These are phyloP conservation scores for Phytophthora syringae DNA, from an alignment of 352 stramenopile genomes.

Conservation along the genomic window DNA sequence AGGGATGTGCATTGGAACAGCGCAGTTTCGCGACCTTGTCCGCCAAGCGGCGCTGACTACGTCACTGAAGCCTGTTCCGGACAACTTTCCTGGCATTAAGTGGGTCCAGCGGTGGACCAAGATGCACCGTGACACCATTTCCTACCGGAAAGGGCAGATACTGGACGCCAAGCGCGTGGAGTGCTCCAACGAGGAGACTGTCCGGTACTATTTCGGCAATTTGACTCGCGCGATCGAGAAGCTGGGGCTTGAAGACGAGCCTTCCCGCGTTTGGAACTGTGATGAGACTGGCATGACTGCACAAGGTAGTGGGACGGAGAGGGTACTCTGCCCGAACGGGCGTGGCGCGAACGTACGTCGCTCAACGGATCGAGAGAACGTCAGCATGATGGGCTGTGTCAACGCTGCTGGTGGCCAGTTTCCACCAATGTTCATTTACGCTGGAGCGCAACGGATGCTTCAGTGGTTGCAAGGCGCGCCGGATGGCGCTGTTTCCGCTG, in stretches of 20 bases:
- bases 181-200: slow-evolving; percentile 2
- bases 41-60: slow-evolving; percentile 3
- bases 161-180: slow-evolving; percentile 5
- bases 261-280: slow-evolving; percentile 8
- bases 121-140: not conserved
- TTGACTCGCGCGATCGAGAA: not conserved
- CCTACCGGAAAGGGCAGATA: slow-evolving; percentile 4
- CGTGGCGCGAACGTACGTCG: not conserved
- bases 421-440: slow-evolving; percentile 9
- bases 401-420: not conserved
- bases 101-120: slow-evolving; percentile 1
- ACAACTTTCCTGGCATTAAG: slow-evolving; percentile 8
- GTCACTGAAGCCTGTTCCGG: not conserved
- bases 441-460: not conserved
- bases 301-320: not conserved
- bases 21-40: slow-evolving; percentile 4
- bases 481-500: not conserved
- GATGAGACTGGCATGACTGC: slow-evolving; percentile 3
- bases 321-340: slow-evolving; percentile 5
- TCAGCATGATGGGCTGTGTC: slow-evolving; percentile 16
- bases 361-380: slow-evolving; percentile 1
- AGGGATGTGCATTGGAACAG: slow-evolving; percentile 6
- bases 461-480: not conserved
- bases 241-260: slow-evolving; percentile 3
- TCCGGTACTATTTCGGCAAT: slow-evolving; percentile 11